Base-by-base conservation (phyloP, 257 asterid genomes). In the Cruciata laevipes region DNA sequence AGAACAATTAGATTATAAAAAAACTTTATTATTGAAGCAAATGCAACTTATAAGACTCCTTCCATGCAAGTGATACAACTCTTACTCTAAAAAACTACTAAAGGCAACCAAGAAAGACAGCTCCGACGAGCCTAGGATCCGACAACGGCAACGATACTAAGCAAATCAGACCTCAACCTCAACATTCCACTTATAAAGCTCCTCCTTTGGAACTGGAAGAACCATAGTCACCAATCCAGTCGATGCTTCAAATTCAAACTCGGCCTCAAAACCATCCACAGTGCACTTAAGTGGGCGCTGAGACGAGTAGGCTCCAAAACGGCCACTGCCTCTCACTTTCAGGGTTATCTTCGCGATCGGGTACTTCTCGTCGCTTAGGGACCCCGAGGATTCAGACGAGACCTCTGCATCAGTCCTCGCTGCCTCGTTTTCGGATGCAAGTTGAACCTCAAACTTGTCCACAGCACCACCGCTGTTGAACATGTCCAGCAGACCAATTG, bases 401-500 rank as follows among this genome's bases (percentile, higher is more conserved):
- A 63, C 70, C 65, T 74, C 76, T 21, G 63, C 81, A 60, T 73
- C 79, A 32, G 33, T 49, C 9, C 40, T 32, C 31, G 69, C 75
- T 12, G 83, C 64, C 76, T 79, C 71, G 63, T 74, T 67, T 61
- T 35, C 67, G 37, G 78, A 61, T 37, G 24, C 64, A 31, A 67
- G 58, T 73, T 73, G 81, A 52, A 84, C 81, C 33, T 86, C 88
- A 20, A 77, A 72, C 61, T 80, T 83, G 76, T 92, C 96, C 73
- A 87, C 78, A 24, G 97, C 98, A 42, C 98, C 98, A 53, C 91
- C 74, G 8, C 88, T 69, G 78, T 89, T 92, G 87, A 89, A 86
- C 98, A 92, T 92, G 79, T 85, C 87, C 52, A 92, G 86, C 62
- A 92, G 71, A 49, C 98, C 98, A n/a, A 92, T 87, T 44, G 98